A percentile compares a stretch with the other conserved stretches of the same genome.
phyloP scores from a whole-genome alignment of 345 rosid genomes.

The Barbarea vulgaris region DNA sequence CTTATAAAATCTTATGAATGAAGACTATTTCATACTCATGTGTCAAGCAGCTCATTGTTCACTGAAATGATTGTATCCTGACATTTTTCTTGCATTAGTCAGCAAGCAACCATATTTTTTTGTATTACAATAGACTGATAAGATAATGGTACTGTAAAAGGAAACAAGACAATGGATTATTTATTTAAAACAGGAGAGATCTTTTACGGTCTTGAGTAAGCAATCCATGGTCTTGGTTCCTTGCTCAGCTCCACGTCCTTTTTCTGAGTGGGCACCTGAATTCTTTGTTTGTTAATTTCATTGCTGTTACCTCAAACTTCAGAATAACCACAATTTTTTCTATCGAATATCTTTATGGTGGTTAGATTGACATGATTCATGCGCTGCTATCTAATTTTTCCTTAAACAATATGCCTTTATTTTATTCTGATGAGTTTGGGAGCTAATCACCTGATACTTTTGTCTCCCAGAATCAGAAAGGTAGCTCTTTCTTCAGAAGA shows the following conservation, averaged over 20 bases:
- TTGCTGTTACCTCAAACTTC: neutral
- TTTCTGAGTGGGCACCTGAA: neutral
- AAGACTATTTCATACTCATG: neutral
- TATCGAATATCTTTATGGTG: neutral
- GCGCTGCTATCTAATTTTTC: neutral
- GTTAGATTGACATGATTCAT: constrained; percentile 13
- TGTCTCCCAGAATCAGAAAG: constrained; percentile 61
- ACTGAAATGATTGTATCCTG: neutral
- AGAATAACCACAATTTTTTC: too few species aligned
- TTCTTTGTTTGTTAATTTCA: neutral
- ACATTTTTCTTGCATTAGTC: constrained; percentile 1
- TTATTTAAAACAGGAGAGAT: neutral
- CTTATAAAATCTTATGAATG: constrained; percentile 13
- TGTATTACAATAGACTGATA: constrained; percentile 19
- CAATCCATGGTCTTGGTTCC: constrained; percentile 16
- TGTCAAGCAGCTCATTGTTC: constrained; percentile 6
- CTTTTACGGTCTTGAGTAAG: neutral
- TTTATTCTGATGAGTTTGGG: constrained; percentile 7
- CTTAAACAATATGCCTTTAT: neutral
- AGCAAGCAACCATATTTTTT: neutral
- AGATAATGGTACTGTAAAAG: constrained; percentile 6
- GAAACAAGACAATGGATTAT: neutral
- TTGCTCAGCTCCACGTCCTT: neutral
- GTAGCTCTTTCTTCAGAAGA: constrained; percentile 75
- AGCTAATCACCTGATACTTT: constrained; percentile 1